Evolutionary conservation across 2,329 filamentous ascomycete genomes (phyloP), one percentile per base, ranked within the genome.

Genomic region (Chaetomium olivaceum): DNA sequence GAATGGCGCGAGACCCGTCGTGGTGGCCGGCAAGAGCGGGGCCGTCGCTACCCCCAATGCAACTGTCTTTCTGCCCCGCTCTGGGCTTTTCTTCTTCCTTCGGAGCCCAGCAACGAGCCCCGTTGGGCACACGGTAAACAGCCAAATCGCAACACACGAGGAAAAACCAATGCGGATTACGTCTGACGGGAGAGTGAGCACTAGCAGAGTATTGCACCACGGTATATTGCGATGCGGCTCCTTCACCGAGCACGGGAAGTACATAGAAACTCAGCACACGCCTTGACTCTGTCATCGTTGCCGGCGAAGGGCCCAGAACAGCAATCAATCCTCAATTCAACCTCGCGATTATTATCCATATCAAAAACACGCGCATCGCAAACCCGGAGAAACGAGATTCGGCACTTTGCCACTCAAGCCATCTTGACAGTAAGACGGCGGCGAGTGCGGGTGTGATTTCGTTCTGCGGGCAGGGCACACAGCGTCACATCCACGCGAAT

Each of bases 1-100:
- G 39, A 48, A 62, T 67, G 62, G 64, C 55, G 58, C 48, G 63
- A 62, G 64, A 58, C 62, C 66, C 64, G 62, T 51, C 46, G 21
- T 50, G 46, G 64, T 54, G 59, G 52, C 63, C 58, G 55, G 29
- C 61, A n/a, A 23, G 52, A 58, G 50, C 50, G 64, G 64, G 60
- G 56, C 19, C 23, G 50, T 12, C 23, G 33, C 60, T 61, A 39
- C 43, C 14, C 57, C 57, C 60, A 54, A n/a, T 58, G 36, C 11
- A 25, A 58, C 50, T 39, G 25, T 58, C 39, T n/a, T 16, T 46
- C 16, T 57, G 54, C 58, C 62, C 55, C 61, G 52, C 63, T 52
- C 43, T n/a, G 25, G n/a, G 36, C 23, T 11, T 25, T 29, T 54
- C 11, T 21, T 43, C 31, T 11, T 46, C 16, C 61, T 46, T 7